A percentile compares a stretch with the other conserved stretches of the same genome.
These are phyloP conservation scores for Teratosphaeria destructans DNA, from an alignment of 2,329 filamentous ascomycete species.

Conservation along the genomic window DNA sequence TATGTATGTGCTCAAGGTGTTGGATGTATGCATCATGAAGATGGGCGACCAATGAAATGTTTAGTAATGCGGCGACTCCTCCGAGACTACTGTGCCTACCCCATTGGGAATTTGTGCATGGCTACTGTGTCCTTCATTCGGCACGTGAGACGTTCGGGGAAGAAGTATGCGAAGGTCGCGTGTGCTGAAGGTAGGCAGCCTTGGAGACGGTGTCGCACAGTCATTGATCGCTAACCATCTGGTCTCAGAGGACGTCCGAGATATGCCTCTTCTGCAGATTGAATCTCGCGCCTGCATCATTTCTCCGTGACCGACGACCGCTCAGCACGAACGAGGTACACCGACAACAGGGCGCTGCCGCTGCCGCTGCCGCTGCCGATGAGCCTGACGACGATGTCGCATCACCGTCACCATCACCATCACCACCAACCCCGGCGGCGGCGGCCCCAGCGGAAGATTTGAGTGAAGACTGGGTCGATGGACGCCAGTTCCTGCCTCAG, in stretches of 20 bases:
- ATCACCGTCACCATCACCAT: neutral
- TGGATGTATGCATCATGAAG: neutral
- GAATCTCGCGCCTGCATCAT: neutral
- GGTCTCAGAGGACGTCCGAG: conserved; percentile 8
- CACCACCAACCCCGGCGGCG: too few species aligned
- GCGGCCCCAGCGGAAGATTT: neutral
- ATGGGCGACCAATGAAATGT: neutral
- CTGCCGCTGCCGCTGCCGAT: neutral
- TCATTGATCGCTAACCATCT: neutral
- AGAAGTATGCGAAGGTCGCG: conserved; percentile 20
- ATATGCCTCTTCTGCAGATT: conserved; percentile 23
- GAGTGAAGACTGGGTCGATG: neutral
- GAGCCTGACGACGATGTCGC: neutral
- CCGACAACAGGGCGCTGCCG: neutral
- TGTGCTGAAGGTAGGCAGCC: conserved; percentile 14
- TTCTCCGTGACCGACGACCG: neutral
- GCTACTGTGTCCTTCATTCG: neutral
- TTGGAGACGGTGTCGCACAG: neutral
- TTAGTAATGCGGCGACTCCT: neutral
- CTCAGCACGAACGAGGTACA: neutral
- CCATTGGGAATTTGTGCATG: neutral
- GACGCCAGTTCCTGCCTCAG: neutral
- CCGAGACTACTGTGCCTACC: neutral
- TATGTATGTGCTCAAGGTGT: neutral
- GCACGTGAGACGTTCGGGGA: neutral